Base-by-base conservation (phyloP, 2,329 filamentous ascomycete genomes). In the Corynespora cassiicola region DNA sequence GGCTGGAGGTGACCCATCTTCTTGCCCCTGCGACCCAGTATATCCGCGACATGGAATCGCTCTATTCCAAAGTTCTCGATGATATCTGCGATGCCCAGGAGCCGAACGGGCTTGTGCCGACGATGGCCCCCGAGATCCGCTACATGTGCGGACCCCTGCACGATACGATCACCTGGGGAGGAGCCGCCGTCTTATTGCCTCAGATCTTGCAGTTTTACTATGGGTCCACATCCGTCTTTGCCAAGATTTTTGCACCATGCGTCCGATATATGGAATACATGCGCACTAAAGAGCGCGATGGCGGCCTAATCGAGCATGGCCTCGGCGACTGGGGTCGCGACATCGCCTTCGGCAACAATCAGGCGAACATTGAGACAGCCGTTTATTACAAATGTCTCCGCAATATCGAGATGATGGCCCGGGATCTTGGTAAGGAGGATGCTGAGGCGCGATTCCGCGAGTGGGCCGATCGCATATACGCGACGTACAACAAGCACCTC, bases 141-240 rank as follows among this genome's bases (percentile, higher is more conserved):
- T 76, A 76, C 36, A 76, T 76, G 73, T 75, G 73, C 39, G 74
- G 73, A 0, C 73, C 74, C 1, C 57, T 76, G 3, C 71, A 75
- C 37, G 72, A 76, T 36, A 75, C 72, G 0, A 73, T 74, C 32
- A 71, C 69, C 2, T 74, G 70, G 70, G 70, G 69, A 10, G 69
- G 69, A 15, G 70, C 69, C 1, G 42, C 71, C 57, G 70, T 49
- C 5, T 10, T 55, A 8, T 39, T 57, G 1, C 53, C 53, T 0
- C 69, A 71, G 20, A 53, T 72, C 1, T 45, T 73, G 7, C 64
- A 64, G 17, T 61, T 58, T 20, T 73, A 73, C 53, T 73, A 74
- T 36, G 69, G 65, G 14, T 68, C 61, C 5, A 73, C 67, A 0
- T 55, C 57, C 7, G 54, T 65, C 0, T 71, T 72, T 31, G 45